A percentile compares a stretch with the other conserved stretches of the same genome.
phyloP scores from a whole-genome alignment of 2,329 filamentous ascomycete genomes.

The Ophiostoma australiae region DNA sequence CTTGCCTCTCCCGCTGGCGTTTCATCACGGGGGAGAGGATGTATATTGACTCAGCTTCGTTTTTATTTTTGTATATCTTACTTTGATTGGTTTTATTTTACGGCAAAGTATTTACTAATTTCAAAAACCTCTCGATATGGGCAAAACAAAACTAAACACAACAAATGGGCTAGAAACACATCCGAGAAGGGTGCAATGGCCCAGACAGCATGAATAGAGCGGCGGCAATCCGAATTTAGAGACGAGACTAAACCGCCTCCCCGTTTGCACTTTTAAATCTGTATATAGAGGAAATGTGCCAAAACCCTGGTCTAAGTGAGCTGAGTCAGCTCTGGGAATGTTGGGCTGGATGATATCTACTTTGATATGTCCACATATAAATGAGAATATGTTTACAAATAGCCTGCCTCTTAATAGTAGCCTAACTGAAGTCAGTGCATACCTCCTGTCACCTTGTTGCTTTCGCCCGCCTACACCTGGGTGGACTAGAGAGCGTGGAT shows the following conservation, averaged over 20 bases:
- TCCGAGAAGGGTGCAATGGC: not conserved
- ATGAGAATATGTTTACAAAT: not conserved
- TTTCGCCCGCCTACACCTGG: not conserved
- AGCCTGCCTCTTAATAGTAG: not conserved
- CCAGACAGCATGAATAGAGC: not conserved
- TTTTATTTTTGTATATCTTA: not conserved
- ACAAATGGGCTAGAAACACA: not conserved
- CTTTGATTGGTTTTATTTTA: not conserved
- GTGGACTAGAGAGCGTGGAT: not conserved
- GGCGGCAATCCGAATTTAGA: not conserved
- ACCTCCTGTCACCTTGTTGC: not conserved
- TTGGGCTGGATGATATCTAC: not conserved
- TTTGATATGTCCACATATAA: not conserved
- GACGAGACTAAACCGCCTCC: not conserved
- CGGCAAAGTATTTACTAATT: too few relatives aligned
- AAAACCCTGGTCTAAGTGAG: not conserved
- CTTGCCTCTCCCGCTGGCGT: not conserved
- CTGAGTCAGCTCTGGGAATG: not conserved
- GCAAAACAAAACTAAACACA: too few relatives aligned
- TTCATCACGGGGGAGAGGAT: not conserved
- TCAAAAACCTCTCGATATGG: not conserved
- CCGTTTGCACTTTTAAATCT: not conserved
- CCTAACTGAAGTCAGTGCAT: not conserved
- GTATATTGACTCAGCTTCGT: not conserved
- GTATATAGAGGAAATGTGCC: not conserved